These are phyloP conservation scores for Pseudoscleropodium purum DNA, from an alignment of 225 moss, liverwort and hornwort species.

Conservation along the genomic window DNA sequence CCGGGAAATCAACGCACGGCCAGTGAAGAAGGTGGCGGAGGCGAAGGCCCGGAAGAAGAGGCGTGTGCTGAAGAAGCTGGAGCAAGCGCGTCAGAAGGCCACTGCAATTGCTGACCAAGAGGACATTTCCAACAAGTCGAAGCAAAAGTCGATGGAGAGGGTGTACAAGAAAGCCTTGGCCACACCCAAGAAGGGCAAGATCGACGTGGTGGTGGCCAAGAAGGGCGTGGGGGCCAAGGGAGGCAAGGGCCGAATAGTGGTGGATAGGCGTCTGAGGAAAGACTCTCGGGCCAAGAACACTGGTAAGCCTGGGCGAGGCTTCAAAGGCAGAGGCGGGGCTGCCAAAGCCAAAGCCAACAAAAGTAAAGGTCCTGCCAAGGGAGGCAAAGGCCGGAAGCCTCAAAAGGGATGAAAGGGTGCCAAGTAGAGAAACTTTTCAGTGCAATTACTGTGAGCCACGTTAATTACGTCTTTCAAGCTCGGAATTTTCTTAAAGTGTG, in stretches of 20 bases:
- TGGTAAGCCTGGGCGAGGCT: conserved; percentile 67
- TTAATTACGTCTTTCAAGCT: neutral
- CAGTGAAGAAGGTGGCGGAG: conserved; percentile 96
- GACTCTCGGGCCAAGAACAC: conserved; percentile 63
- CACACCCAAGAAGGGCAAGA: conserved; percentile 59
- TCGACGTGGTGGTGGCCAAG: conserved; percentile 75
- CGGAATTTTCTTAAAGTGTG: neutral
- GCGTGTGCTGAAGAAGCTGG: conserved; percentile 78
- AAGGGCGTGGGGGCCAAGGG: conserved; percentile 81
- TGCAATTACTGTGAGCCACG: neutral
- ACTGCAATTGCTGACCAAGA: conserved; percentile 91
- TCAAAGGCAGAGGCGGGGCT: conserved; percentile 41
- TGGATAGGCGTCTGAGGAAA: conserved; percentile 74
- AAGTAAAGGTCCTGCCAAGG: conserved; percentile 8
- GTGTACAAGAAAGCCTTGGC: conserved; percentile 84
- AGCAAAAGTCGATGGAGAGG: conserved; percentile 85
- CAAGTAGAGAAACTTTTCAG: neutral
- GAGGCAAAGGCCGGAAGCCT: conserved; percentile 28
- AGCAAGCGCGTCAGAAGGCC: conserved; percentile 87
- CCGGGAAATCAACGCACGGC: conserved; percentile 82
- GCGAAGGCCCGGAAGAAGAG: conserved; percentile 95
- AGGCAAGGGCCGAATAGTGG: conserved; percentile 75
- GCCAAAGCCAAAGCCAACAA: conserved; percentile 28
- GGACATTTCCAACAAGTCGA: conserved; percentile 76
- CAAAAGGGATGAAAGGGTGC: conserved; percentile 10